Evolutionary conservation across 805 yeast genomes (phyloP).

Genomic region (Sugiyamaella lignohabitans): DNA sequence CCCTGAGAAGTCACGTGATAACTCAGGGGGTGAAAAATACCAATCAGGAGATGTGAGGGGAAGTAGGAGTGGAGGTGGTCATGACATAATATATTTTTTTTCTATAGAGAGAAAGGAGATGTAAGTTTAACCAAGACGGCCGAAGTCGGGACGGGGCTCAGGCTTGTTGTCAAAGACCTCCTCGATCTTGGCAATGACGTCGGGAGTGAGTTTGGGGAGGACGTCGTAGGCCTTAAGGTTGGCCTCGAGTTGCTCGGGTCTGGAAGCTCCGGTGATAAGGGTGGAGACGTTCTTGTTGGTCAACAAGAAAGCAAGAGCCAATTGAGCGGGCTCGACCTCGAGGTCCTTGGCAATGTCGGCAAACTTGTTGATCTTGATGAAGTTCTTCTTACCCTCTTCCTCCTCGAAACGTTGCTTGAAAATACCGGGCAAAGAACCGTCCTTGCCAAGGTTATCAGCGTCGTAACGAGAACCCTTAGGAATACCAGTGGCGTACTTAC

Average conservation of each 20-base stretch:
- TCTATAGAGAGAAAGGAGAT: too few relatives aligned
- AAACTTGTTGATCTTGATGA: conserved; percentile 24
- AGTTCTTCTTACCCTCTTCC: conserved; percentile 22
- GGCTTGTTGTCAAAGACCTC: conserved; percentile 28
- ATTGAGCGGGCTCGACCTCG: conserved; percentile 25
- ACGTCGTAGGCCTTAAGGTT: conserved; percentile 29
- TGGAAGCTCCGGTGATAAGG: conserved; percentile 29
- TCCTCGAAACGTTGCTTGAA: conserved; percentile 18
- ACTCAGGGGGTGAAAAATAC: too few relatives aligned
- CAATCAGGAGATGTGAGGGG: too few relatives aligned
- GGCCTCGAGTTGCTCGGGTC: conserved; percentile 26
- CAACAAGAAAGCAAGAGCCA: conserved; percentile 30
- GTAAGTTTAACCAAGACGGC: conserved; percentile 13
- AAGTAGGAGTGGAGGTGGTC: too few relatives aligned
- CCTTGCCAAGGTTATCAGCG: conserved; percentile 14
- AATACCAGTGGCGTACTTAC: conserved; percentile 27
- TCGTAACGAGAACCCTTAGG: conserved; percentile 24
- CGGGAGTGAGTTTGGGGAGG: conserved; percentile 25
- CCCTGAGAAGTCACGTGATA: too few relatives aligned
- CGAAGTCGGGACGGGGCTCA: conserved; percentile 8
- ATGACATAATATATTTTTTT: too few relatives aligned
- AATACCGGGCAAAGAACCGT: conserved; percentile 11
- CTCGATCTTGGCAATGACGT: conserved; percentile 25
- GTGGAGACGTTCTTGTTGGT: conserved; percentile 30
- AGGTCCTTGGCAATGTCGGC: conserved; percentile 25